These are phyloP conservation scores for Phytophthora megakarya DNA, from an alignment of 352 stramenopile genomes.

Conservation along the genomic window DNA sequence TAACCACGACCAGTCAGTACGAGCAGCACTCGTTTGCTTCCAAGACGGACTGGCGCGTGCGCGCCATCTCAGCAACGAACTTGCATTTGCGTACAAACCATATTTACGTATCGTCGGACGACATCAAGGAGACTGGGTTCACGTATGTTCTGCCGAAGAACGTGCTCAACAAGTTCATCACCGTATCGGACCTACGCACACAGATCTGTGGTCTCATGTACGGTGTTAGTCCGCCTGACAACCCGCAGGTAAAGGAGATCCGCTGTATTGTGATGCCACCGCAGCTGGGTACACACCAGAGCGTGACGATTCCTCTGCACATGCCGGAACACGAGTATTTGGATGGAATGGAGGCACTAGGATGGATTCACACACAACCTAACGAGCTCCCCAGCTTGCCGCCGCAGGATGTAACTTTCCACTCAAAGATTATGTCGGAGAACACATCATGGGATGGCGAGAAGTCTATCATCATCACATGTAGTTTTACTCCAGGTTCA, in stretches of 20 bases:
- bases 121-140: slow-evolving; percentile 97
- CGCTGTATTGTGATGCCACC: slow-evolving; percentile 99
- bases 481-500: slow-evolving; percentile 99
- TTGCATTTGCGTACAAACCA: slow-evolving; percentile 99
- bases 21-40: slow-evolving; percentile 99
- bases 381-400: slow-evolving; percentile 98
- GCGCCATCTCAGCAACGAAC: slow-evolving; percentile 99
- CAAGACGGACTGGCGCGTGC: slow-evolving; percentile 99
- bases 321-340: slow-evolving; percentile 97
- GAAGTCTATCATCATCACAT: slow-evolving; percentile 98
- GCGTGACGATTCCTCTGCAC: slow-evolving; percentile 96
- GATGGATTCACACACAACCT: slow-evolving; percentile 99
- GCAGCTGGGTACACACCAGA: slow-evolving; percentile 98
- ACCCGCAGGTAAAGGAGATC: slow-evolving; percentile 99
- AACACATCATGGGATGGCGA: slow-evolving; percentile 97
- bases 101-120: slow-evolving; percentile 99
- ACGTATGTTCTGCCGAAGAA: slow-evolving; percentile 99
- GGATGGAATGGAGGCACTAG: slow-evolving; percentile 97
- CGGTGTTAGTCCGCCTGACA: slow-evolving; percentile 97
- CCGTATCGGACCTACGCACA: slow-evolving; percentile 96
- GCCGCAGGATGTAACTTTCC: slow-evolving; percentile 95
- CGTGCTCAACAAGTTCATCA: slow-evolving; percentile 99
- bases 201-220: slow-evolving; percentile 99
- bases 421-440: slow-evolving; percentile 97
- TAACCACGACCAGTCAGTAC: slow-evolving; percentile 99